These are phyloP conservation scores for Globisporangium cylindrosporum DNA, from an alignment of 352 stramenopile genomes.

Conservation along the genomic window DNA sequence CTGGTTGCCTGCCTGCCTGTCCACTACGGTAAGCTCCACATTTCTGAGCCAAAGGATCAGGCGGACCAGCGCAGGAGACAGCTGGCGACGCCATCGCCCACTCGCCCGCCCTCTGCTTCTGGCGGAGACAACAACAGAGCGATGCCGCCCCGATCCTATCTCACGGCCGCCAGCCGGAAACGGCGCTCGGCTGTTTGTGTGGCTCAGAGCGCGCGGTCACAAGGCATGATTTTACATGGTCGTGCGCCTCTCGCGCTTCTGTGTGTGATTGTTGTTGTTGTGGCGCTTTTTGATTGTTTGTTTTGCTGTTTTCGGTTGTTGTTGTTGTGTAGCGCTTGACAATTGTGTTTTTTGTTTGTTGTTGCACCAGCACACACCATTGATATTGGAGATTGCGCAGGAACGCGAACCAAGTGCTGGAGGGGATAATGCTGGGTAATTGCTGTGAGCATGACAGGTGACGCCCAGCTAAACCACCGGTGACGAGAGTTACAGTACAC, in stretches of 20 bases:
- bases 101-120: not conserved
- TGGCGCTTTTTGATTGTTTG: not conserved
- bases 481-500: not conserved
- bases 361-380: not conserved
- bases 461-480: not conserved
- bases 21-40: not conserved
- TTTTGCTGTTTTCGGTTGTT: not conserved
- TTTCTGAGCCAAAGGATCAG: constrained; percentile 1
- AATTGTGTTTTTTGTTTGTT: not conserved
- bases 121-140: not conserved
- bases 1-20: constrained; percentile 7
- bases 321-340: not conserved
- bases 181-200: constrained; percentile 2
- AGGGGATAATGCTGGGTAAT: not conserved
- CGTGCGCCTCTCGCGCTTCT: not conserved
- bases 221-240: constrained; percentile 11
- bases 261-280: not conserved
- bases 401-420: not conserved
- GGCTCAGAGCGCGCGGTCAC: not conserved
- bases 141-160: constrained; percentile 4
- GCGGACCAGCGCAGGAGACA: not conserved
- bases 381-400: not conserved
- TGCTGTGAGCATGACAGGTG: not conserved
- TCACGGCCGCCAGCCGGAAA: constrained; percentile 4
- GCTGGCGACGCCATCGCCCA: not conserved